These are phyloP conservation scores for Myrica gale DNA, from an alignment of 306 rosid species.

Conservation along the genomic window DNA sequence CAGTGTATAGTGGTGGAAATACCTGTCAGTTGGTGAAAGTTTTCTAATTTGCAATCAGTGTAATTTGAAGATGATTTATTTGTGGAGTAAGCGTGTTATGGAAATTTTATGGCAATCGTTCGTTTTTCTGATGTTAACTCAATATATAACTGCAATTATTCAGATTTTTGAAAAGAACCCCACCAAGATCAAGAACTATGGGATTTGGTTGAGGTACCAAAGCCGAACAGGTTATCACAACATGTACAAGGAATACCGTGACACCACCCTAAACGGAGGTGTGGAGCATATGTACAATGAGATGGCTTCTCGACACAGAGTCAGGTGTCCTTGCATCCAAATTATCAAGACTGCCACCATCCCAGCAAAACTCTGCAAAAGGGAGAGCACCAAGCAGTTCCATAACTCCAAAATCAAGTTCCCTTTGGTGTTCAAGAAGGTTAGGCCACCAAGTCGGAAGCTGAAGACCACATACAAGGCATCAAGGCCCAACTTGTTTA, in stretches of 20 bases:
- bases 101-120: not conserved
- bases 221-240: constrained; percentile 93
- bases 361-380: constrained; percentile 84
- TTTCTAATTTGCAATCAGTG: not conserved
- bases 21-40: too few relatives aligned
- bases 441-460: constrained; percentile 84
- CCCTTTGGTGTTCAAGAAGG: constrained; percentile 77
- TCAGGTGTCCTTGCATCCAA: constrained; percentile 80
- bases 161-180: constrained; percentile 94
- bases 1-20: too few relatives aligned
- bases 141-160: not conserved
- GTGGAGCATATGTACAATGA: constrained; percentile 79
- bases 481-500: constrained; percentile 77
- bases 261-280: constrained; percentile 80
- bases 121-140: not conserved
- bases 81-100: not conserved
- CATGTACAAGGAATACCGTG: constrained; percentile 91
- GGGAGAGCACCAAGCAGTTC: constrained; percentile 87
- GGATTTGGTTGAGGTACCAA: constrained; percentile 86
- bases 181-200: constrained; percentile 75
- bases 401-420: constrained; percentile 87
- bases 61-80: not conserved
- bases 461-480: constrained; percentile 94
- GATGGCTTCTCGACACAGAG: constrained; percentile 94
- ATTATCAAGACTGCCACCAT: constrained; percentile 84